Evolutionary conservation across 2,329 filamentous ascomycete species (phyloP).

Genomic region (Teratosphaeria nubilosa): DNA sequence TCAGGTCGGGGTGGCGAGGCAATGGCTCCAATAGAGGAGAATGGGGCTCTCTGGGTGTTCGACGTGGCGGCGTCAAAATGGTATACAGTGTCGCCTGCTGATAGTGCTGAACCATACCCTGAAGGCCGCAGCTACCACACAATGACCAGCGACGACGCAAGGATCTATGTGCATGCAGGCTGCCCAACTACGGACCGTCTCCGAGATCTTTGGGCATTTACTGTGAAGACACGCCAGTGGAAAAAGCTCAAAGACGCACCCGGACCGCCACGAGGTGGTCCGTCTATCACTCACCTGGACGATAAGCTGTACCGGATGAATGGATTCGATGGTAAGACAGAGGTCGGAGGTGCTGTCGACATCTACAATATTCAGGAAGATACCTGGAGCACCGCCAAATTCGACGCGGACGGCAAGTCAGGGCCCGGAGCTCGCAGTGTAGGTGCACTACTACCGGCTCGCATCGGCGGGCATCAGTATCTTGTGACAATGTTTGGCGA

Average conservation of each 20-base stretch:
- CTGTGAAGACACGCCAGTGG: slow-evolving; percentile 56
- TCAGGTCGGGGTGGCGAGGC: slow-evolving; percentile 63
- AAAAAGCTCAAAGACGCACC: slow-evolving; percentile 57
- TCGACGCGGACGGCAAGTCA: slow-evolving; percentile 32
- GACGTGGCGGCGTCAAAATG: slow-evolving; percentile 55
- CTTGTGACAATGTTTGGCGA: slow-evolving; percentile 47
- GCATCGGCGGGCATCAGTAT: slow-evolving; percentile 25
- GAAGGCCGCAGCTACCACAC: slow-evolving; percentile 62
- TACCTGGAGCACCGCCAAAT: slow-evolving; percentile 32
- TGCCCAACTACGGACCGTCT: slow-evolving; percentile 54
- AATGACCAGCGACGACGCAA: slow-evolving; percentile 54
- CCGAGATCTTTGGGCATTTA: slow-evolving; percentile 70
- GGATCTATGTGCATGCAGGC: slow-evolving; percentile 71
- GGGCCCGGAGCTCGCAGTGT: slow-evolving; percentile 45
- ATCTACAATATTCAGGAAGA: slow-evolving; percentile 37
- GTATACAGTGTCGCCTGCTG: slow-evolving; percentile 51
- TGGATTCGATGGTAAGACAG: slow-evolving; percentile 61
- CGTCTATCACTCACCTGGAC: slow-evolving; percentile 54
- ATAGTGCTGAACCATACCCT: slow-evolving; percentile 40
- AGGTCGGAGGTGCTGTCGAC: slow-evolving; percentile 64
- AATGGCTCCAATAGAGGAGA: slow-evolving; percentile 63
- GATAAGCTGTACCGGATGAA: slow-evolving; percentile 67
- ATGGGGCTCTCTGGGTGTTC: slow-evolving; percentile 66
- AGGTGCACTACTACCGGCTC: slow-evolving; percentile 34
- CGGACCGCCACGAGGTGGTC: slow-evolving; percentile 54